These are phyloP conservation scores for Anastatica hierochuntica DNA, from an alignment of 345 rosid genomes.

Conservation along the genomic window DNA sequence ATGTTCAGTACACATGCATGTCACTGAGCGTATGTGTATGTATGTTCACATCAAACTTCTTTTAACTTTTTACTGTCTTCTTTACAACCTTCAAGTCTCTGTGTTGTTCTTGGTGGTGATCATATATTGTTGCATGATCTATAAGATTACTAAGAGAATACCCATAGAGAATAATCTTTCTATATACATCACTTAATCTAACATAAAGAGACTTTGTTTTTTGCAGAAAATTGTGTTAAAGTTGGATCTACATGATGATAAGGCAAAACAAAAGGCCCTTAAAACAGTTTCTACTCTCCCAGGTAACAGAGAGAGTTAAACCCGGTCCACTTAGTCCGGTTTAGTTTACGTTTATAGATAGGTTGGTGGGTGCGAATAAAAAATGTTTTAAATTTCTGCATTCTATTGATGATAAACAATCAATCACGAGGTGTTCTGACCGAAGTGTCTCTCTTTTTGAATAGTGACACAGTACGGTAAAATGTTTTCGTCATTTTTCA, in stretches of 20 bases:
- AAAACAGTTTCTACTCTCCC: slow-evolving; percentile 71
- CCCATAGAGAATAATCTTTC: too few species aligned
- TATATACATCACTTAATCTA: too few species aligned
- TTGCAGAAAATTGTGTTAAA: slow-evolving; percentile 73
- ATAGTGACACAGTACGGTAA: slow-evolving; percentile 29
- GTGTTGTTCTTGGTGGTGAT: too few species aligned
- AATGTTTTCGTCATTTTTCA: slow-evolving; percentile 11
- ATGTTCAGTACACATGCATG: slow-evolving; percentile 9
- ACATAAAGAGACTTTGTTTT: too few species aligned
- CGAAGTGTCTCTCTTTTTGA: slow-evolving; percentile 15
- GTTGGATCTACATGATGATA: slow-evolving; percentile 64
- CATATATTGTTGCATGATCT: too few species aligned
- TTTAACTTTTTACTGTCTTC: too few species aligned
- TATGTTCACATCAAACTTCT: background rate
- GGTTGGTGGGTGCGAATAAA: background rate
- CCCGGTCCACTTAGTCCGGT: slow-evolving; percentile 7
- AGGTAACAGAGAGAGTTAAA: slow-evolving; percentile 44
- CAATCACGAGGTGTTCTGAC: slow-evolving; percentile 28
- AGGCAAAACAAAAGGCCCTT: slow-evolving; percentile 82
- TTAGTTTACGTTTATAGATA: slow-evolving; percentile 7
- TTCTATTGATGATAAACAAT: too few species aligned
- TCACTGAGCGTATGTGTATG: too few species aligned
- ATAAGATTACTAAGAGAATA: too few species aligned
- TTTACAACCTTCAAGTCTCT: too few species aligned
- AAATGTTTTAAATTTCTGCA: background rate